Base-by-base conservation (phyloP, 768 basidiomycete genomes). In the Peribolospora kevripleyi region DNA sequence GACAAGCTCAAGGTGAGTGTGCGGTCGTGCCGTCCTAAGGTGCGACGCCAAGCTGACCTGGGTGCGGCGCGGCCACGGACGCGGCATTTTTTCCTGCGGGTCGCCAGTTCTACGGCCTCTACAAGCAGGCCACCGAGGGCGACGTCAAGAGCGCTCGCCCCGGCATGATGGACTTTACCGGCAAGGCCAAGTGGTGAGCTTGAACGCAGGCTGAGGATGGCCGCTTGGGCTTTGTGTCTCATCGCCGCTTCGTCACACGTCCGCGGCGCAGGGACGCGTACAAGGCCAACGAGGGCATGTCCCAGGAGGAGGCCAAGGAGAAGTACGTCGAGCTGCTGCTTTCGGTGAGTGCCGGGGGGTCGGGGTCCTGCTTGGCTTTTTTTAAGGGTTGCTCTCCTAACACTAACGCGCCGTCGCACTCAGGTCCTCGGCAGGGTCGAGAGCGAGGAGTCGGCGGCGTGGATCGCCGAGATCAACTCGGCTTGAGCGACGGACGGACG, bases 61-160 rank as follows among this genome's bases (percentile, higher is more conserved):
- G 45, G n/a, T 50, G 8, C 43, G 6, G 8, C 40, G 11, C 3
- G 25, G 25, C 25, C 38, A 6, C 6, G 38, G 6, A n/a, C 14
- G n/a, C 51, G 37, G 7, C 39, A n/a, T 48, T 50, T 3, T 38
- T 36, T 38, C 7, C 37, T 37, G 42, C 10, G 3, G 45, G 41
- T 40, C 4, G 48, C 14, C 63, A 95, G 90, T 93, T 93, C 74
- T 98, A 97, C 74, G 75, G 74, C 61, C 77, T 80, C 68, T 95
- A 73, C 76, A 98, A 97, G 75, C 88, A 91, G 74, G 85, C 76
- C 48, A 85, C 73, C 6, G 64, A 76, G 43, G 87, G 88, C 52
- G 80, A 90, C 67, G 73, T 74, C 61, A 80, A 74, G 65, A 0
- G 63, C 67, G 37, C 39, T 8, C 70, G 75, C 37, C 82, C 83